Base-by-base conservation (phyloP, 495 filamentous ascomycete species). In the Patellaria atrata region DNA sequence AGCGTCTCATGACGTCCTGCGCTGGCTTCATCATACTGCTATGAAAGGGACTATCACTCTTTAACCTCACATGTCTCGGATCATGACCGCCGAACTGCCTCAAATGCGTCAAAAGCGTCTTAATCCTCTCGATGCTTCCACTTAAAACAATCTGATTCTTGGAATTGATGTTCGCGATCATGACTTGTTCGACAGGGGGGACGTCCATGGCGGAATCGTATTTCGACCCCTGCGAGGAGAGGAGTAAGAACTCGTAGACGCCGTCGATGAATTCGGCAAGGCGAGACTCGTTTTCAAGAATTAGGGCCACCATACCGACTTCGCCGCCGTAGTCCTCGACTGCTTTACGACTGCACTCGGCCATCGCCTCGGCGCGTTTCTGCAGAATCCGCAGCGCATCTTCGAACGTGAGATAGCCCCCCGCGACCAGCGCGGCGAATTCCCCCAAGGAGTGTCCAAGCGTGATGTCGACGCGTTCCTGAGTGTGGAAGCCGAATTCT, bases 71-170 rank as follows among this genome's bases (percentile, higher is more conserved):
- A 9, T 83, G 80, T 28, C 89, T 65, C 6, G 89, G 89, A 55
- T 96, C 89, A 45, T 94, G 85, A 5, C 89, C 89, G 18, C 79
- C 71, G 54, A 94, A 97, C 50, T 93, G 82, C 30, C 89, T 67
- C 36, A 97, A 63, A 51, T 97, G 84, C 10, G 83, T 75, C 15
- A 94, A 57, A n/a, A 94, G 73, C 21, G 75, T 75, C 45, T 76
- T 78, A 52, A 96, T 94, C 37, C 73, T 64, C 45, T 79, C 75
- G 26, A 96, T 74, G 52, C 75, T 89, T 2, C 89, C 89, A 44
- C 78, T 85, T 22, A 97, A 62, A 35, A 97, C 89, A 48, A 97
- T 91, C 54, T 97, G 89, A 48, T 91, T 93, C 57, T 82, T 89
- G 44, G 73, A 77, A 57, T 97, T 97, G 57, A 94, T 74, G 48